phyloP scores from a whole-genome alignment of 1,284 basidiomycete genomes.

The Termitomyces sp. region DNA sequence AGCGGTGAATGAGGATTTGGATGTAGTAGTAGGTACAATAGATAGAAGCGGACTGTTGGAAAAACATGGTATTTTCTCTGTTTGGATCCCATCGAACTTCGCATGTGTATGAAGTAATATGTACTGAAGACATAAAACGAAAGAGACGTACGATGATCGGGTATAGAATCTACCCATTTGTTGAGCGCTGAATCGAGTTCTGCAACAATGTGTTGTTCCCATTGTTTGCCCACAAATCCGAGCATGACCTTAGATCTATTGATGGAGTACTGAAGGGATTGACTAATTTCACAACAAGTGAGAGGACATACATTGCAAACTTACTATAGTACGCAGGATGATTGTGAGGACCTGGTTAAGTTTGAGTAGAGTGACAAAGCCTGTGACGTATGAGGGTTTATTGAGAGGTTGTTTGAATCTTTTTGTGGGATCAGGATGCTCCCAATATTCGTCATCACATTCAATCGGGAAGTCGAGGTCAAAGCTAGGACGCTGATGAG shows the following conservation, averaged over 20 bases:
- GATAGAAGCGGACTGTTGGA: slow-evolving; percentile 66
- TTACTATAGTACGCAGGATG: slow-evolving; percentile 58
- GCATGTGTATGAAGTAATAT: slow-evolving; percentile 3
- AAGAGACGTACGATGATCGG: slow-evolving; percentile 49
- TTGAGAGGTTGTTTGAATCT: slow-evolving; percentile 54
- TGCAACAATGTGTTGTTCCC: slow-evolving; percentile 68
- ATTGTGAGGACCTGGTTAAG: slow-evolving; percentile 65
- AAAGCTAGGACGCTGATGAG: slow-evolving; percentile 38
- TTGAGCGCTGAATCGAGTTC: slow-evolving; percentile 76
- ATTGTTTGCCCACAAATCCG: slow-evolving; percentile 53
- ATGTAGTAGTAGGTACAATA: slow-evolving; percentile 68
- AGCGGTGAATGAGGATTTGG: slow-evolving; percentile 76
- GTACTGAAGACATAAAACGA: background rate
- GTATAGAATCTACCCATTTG: slow-evolving; percentile 71
- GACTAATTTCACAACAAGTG: background rate
- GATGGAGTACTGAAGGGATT: slow-evolving; percentile 55
- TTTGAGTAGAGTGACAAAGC: slow-evolving; percentile 56
- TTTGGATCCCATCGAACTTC: slow-evolving; percentile 73
- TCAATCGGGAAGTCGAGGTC: slow-evolving; percentile 70
- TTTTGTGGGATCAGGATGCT: slow-evolving; percentile 44
- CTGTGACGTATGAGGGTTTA: slow-evolving; percentile 47
- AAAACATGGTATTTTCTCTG: slow-evolving; percentile 51
- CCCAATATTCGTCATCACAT: slow-evolving; percentile 78
- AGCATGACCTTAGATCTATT: slow-evolving; percentile 60
- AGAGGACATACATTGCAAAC: slow-evolving; percentile 21